Conservation (phyloP, 1,139 yeast species). For the Candida neerlandica region DNA sequence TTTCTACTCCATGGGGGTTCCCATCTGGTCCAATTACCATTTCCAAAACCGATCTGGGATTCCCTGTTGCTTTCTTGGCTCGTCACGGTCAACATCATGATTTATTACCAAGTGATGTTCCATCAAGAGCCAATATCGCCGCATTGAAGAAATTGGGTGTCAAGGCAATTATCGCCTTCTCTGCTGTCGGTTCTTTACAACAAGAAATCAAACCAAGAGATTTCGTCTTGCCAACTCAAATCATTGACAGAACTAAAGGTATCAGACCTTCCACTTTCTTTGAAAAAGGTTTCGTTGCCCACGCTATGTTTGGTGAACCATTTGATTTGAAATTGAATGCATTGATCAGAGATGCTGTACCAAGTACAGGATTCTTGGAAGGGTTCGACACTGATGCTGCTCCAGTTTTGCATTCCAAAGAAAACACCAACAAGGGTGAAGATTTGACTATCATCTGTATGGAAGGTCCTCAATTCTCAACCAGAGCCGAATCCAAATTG, state of each 20-base stretch:
- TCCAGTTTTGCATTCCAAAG: slow-evolving; percentile 59
- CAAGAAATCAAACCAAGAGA: slow-evolving; percentile 90
- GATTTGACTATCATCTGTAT: slow-evolving; percentile 89
- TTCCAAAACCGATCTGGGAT: slow-evolving; percentile 71
- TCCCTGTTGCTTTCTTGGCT: slow-evolving; percentile 90
- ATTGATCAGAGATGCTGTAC: slow-evolving; percentile 60
- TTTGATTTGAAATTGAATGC: slow-evolving; percentile 75
- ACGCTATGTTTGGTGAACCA: slow-evolving; percentile 97
- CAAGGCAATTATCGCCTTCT: slow-evolving; percentile 84
- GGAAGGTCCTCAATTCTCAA: slow-evolving; percentile 99
- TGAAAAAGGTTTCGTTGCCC: slow-evolving; percentile 93
- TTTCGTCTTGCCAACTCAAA: slow-evolving; percentile 91
- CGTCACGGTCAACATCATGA: slow-evolving; percentile 94
- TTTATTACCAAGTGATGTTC: slow-evolving; percentile 88
- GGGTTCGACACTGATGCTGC: slow-evolving; percentile 42
- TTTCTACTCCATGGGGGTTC: slow-evolving; percentile 95
- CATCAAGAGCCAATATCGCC: slow-evolving; percentile 92
- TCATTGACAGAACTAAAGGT: slow-evolving; percentile 96
- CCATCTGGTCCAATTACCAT: slow-evolving; percentile 95
- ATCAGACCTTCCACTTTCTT: slow-evolving; percentile 88
- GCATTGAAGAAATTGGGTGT: slow-evolving; percentile 89
- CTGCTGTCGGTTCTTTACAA: slow-evolving; percentile 95
- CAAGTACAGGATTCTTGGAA: slow-evolving; percentile 54
- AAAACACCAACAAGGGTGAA: slow-evolving; percentile 49
- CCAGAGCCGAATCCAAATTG: slow-evolving; percentile 93